Base-by-base conservation (phyloP, 768 basidiomycete genomes). In the Boletus bicolor region DNA sequence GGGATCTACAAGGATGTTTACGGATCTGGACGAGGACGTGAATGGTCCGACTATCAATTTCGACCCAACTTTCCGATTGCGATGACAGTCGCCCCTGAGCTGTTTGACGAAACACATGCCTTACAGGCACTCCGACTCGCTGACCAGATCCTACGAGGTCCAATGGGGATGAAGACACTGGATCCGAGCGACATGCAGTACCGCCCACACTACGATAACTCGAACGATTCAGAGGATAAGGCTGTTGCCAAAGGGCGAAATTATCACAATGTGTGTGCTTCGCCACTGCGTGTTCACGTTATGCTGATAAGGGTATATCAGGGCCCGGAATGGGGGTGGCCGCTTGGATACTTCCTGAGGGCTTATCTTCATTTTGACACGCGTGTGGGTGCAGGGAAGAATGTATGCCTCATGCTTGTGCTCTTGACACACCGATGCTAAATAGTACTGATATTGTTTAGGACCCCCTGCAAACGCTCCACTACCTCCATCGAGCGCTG, bases 1-100 rank as follows among this genome's bases (percentile, higher is more conserved):
- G 97, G 96, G 5, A 96, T 98, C 67, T 99, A 98, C 80, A 99
- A 99, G 78, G 97, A 99, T 68, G 93, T 98, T 7, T 89, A 89
- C 62, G 93, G 95, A 39, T 94, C 97, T 11, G 91, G 91, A 0
- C 67, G 78, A 46, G 89, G 86, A 10, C 82, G 92, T 53, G 91
- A 96, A 72, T 98, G 93, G 93, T 91, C 93, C 6, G 95, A 99
- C 73, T 99, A 98, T 71, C 97, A 98, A 72, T 81, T 97, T 61
- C 82, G 94, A 57, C 83, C 85, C 64, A 97, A 98, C 73, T 96
- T 93, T 78, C 87, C 94, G 5, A 89, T 98, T 55, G 92, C 97
- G 0, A 98, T 98, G 95, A 82, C 88, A 3, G 94, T 98, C 44
- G 97, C 97, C 2, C 96, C 96, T 9, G 97, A 98, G 70, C 73